A percentile compares a stretch with the other conserved stretches of the same genome.
Evolutionary conservation across 2,329 filamentous ascomycete species (phyloP).

Genomic region (Aspergillus viridinutans): DNA sequence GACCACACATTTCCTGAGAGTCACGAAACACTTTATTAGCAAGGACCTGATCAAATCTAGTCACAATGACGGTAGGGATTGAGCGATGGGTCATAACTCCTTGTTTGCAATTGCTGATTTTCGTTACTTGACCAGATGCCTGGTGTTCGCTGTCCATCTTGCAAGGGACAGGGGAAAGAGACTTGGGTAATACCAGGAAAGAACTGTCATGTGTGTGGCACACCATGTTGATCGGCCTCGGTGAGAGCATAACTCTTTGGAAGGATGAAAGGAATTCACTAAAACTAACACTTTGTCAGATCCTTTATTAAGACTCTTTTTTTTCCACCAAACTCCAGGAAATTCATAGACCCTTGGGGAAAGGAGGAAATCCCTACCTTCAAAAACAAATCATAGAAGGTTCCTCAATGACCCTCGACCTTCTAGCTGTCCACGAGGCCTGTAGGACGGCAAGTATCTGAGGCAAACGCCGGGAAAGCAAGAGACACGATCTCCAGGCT

Average conservation of each 20-base stretch:
- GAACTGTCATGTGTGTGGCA: slow-evolving; percentile 41
- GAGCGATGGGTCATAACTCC: neutral
- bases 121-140: slow-evolving; percentile 34
- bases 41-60: neutral
- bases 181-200: slow-evolving; percentile 47
- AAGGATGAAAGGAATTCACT: neutral
- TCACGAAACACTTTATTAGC: neutral
- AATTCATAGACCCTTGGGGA: neutral
- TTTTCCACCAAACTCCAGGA: neutral
- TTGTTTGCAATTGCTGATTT: neutral
- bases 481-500: neutral
- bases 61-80: slow-evolving; percentile 10
- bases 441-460: neutral
- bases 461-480: neutral
- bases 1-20: neutral
- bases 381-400: neutral
- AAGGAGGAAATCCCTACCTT: neutral
- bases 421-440: neutral
- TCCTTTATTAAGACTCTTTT: neutral
- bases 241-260: neutral
- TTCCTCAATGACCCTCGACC: neutral
- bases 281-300: neutral
- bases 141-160: slow-evolving; percentile 41
- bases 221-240: slow-evolving; percentile 24
- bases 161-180: slow-evolving; percentile 32